These are phyloP conservation scores for Hydnomerulius pinastri DNA, from an alignment of 768 basidiomycete species.

Conservation along the genomic window DNA sequence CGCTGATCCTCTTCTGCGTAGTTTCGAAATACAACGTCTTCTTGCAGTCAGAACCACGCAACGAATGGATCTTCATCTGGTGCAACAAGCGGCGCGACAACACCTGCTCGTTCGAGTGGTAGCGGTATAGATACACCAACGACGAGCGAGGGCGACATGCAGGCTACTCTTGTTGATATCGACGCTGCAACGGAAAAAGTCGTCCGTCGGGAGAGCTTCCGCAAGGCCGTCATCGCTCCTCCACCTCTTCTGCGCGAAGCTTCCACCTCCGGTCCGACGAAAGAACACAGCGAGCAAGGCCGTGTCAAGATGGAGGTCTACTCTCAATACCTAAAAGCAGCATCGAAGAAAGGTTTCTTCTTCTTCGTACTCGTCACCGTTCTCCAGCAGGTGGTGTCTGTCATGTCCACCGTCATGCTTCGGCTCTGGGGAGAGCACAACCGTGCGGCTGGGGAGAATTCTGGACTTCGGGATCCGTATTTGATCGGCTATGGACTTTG, in stretches of 20 bases:
- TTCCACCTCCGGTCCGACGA: slow-evolving; percentile 49
- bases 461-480: slow-evolving; percentile 55
- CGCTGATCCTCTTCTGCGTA: neutral
- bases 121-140: slow-evolving; percentile 22
- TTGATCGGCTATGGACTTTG: slow-evolving; percentile 69
- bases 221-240: slow-evolving; percentile 52
- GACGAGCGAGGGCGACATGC: slow-evolving; percentile 21
- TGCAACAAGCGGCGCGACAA: slow-evolving; percentile 44
- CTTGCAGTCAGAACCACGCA: slow-evolving; percentile 48
- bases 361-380: slow-evolving; percentile 62
- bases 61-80: slow-evolving; percentile 41
- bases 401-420: slow-evolving; percentile 66
- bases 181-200: slow-evolving; percentile 56
- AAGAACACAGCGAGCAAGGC: slow-evolving; percentile 80
- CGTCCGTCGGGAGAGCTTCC: slow-evolving; percentile 56
- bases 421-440: slow-evolving; percentile 85
- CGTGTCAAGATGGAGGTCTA: slow-evolving; percentile 81
- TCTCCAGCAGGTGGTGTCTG: slow-evolving; percentile 56
- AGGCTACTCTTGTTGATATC: slow-evolving; percentile 25
- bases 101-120: slow-evolving; percentile 44
- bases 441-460: slow-evolving; percentile 54
- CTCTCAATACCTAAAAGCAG: slow-evolving; percentile 72
- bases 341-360: slow-evolving; percentile 70
- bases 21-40: neutral
- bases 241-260: slow-evolving; percentile 40